phyloP scores from a whole-genome alignment of 192 early-diverging fungal species.

The Chytriomyces sp. region DNA sequence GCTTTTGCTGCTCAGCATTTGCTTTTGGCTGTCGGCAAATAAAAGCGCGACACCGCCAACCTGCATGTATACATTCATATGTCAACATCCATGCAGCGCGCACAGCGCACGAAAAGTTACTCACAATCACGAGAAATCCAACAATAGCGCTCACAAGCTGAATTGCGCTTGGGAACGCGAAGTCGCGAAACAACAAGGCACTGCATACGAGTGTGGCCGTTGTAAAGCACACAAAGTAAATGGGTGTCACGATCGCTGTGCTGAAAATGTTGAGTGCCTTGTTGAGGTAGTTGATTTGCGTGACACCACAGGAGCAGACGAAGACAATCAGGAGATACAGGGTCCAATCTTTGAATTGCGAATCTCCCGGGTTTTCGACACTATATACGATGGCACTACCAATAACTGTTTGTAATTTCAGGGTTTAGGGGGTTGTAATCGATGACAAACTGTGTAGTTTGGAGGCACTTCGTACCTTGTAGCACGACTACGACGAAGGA shows the following conservation, averaged over 20 bases:
- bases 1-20: slow-evolving; percentile 1
- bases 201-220: slow-evolving; percentile 66
- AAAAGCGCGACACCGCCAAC: slow-evolving; percentile 56
- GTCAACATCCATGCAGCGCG: slow-evolving; percentile 32
- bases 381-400: slow-evolving; percentile 67
- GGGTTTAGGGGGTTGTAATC: slow-evolving; percentile 20
- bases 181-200: slow-evolving; percentile 66
- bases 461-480: slow-evolving; percentile 44
- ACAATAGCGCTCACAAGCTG: slow-evolving; percentile 37
- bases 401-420: slow-evolving; percentile 35
- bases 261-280: slow-evolving; percentile 71
- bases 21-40: slow-evolving; percentile 46
- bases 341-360: slow-evolving; percentile 70
- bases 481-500: slow-evolving; percentile 67
- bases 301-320: slow-evolving; percentile 51
- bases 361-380: slow-evolving; percentile 41
- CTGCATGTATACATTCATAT: neutral
- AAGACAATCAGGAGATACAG: slow-evolving; percentile 65
- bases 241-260: slow-evolving; percentile 73
- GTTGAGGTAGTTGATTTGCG: slow-evolving; percentile 74
- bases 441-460: neutral
- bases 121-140: slow-evolving; percentile 57
- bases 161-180: slow-evolving; percentile 39
- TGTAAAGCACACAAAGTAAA: slow-evolving; percentile 77
- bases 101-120: slow-evolving; percentile 50